Evolutionary conservation across 768 basidiomycete species (phyloP).

Genomic region (Mycena polygramma): DNA sequence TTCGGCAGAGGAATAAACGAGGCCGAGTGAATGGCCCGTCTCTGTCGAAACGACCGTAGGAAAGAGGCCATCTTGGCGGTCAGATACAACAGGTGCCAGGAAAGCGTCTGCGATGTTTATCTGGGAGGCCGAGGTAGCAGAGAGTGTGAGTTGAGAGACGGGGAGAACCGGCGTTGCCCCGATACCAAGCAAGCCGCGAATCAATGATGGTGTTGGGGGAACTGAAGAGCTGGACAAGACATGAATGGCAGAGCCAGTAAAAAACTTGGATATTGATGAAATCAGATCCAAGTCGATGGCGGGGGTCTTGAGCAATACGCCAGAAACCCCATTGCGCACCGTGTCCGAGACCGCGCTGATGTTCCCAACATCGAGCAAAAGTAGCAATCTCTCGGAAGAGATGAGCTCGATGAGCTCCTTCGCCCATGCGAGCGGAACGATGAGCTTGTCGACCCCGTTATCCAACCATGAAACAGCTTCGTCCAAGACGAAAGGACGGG

Average conservation of each 20-base stretch:
- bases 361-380: constrained; percentile 81
- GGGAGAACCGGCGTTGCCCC: constrained; percentile 81
- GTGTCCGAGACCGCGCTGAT: constrained; percentile 83
- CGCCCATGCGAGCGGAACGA: constrained; percentile 76
- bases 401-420: constrained; percentile 77
- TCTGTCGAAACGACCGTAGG: constrained; percentile 92
- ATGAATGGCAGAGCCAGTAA: constrained; percentile 70
- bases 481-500: constrained; percentile 61
- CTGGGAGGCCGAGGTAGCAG: constrained; percentile 63
- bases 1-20: constrained; percentile 94
- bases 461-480: constrained; percentile 78
- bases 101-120: constrained; percentile 89
- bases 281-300: constrained; percentile 82
- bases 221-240: constrained; percentile 65
- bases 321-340: constrained; percentile 79
- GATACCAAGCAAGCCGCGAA: constrained; percentile 70
- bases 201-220: constrained; percentile 69
- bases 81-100: constrained; percentile 84
- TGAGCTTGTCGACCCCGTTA: constrained; percentile 82
- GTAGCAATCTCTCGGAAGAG: constrained; percentile 78
- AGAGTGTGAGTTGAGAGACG: constrained; percentile 75
- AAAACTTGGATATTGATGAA: constrained; percentile 82
- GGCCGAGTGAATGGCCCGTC: constrained; percentile 83
- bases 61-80: constrained; percentile 92
- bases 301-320: constrained; percentile 83